Evolutionary conservation across 805 yeast species (phyloP), one percentile per base, ranked within the genome.

Genomic region (Candida parachauliodes): DNA sequence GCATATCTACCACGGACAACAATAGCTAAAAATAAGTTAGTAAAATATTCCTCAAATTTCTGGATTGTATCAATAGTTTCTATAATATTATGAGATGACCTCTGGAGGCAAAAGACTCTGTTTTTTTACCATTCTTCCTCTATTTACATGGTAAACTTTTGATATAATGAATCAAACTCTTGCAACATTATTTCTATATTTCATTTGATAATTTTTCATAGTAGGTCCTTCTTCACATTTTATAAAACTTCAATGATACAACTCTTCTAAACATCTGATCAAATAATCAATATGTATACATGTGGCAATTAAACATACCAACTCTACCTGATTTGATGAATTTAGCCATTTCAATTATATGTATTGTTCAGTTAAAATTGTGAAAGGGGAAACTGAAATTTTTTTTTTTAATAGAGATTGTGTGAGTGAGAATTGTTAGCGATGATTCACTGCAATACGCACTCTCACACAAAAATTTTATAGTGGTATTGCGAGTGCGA

Each of bases 1-100:
- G 98, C 98, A 87, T 81, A 91, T 80, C 98, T 93, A 68, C 98
- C 98, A 75, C 98, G 91, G 74, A 89, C 95, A 72, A 93, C 89
- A 77, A 93, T 89, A 79, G 98, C 95, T 85, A 68, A 52, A 37
- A 40, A 16, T 32, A 36, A 24, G 68, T 65, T 65, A 66, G 70
- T 65, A 60, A 31, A 19, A 12, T 8, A 27, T 14, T 12, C 11
- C n/a, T 6, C 5, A 24, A 24, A 5, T 12, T 27, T 27, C 15
- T 17, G 8, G 14, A 27, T 27, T 27, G 30, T 27, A 27, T 27
- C 15, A 7, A 10, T 10, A 21, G 24, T 21, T n/a, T n/a, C n/a
- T n/a, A n/a, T n/a, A n/a, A n/a, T n/a, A n/a, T n/a, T n/a, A n/a
- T n/a, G n/a, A n/a, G n/a, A n/a, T n/a, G n/a, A n/a, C n/a, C n/a